Conservation (phyloP, 768 basidiomycete genomes). For the Boletus insuetus region DNA sequence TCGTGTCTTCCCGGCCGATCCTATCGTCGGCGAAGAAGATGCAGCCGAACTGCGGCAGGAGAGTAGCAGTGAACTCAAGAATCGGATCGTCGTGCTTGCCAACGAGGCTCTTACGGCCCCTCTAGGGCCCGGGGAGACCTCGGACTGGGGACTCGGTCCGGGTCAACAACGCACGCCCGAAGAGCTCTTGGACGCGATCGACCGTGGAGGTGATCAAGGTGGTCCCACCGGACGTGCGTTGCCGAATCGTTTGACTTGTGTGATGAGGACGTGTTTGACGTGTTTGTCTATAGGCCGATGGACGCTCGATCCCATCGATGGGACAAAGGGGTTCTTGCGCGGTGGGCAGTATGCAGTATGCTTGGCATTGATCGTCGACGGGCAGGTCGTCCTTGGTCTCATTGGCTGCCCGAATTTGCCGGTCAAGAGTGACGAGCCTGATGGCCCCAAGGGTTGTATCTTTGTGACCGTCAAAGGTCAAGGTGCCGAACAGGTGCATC, state of each 20-base stretch:
- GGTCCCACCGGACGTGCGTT: conserved; percentile 70
- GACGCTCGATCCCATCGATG: conserved; percentile 90
- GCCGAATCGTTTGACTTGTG: neutral
- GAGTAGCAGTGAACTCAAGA: conserved; percentile 42
- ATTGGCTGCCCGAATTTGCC: conserved; percentile 94
- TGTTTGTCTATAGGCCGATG: conserved; percentile 58
- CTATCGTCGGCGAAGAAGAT: conserved; percentile 95
- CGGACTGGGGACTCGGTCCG: conserved; percentile 72
- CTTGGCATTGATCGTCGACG: conserved; percentile 77
- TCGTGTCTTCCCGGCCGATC: conserved; percentile 77
- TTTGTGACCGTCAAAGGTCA: conserved; percentile 87
- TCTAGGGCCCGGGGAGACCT: conserved; percentile 52
- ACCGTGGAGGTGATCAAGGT: conserved; percentile 74
- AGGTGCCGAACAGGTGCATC: conserved; percentile 68
- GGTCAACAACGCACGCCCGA: conserved; percentile 48
- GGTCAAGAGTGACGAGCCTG: conserved; percentile 47
- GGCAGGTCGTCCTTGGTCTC: conserved; percentile 76
- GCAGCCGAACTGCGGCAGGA: conserved; percentile 68
- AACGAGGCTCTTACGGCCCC: conserved; percentile 69
- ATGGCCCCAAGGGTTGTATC: conserved; percentile 69
- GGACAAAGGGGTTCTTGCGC: conserved; percentile 90
- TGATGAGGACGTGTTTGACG: neutral
- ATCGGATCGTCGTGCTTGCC: conserved; percentile 76
- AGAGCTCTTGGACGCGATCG: conserved; percentile 81
- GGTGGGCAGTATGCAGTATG: conserved; percentile 95